These are phyloP conservation scores for Salpingoeca rosetta DNA, from an alignment of 78 protist species.

Conservation along the genomic window DNA sequence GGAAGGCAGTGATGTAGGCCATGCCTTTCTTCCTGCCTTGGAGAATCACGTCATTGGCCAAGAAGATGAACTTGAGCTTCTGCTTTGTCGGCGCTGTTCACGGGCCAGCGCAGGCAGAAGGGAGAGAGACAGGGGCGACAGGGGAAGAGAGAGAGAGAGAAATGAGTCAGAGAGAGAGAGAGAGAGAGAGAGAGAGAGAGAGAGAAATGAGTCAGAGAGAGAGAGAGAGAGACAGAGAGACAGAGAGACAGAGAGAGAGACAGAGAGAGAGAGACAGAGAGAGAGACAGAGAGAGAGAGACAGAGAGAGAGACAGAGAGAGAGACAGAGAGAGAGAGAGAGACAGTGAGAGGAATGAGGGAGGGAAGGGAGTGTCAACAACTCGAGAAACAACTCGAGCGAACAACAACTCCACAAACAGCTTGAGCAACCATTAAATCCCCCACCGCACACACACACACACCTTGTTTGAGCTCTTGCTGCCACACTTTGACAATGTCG, in stretches of 20 bases:
- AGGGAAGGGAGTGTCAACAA: not conserved
- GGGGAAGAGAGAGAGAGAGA: too few relatives aligned
- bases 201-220: not conserved
- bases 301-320: not conserved
- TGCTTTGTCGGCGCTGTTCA: not conserved
- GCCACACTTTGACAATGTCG: too few relatives aligned
- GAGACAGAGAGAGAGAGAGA: not conserved
- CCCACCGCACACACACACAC: too few relatives aligned
- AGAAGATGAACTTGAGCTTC: not conserved
- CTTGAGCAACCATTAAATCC: too few relatives aligned
- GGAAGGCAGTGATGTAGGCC: too few relatives aligned
- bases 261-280: conserved; percentile 20
- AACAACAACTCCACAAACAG: too few relatives aligned
- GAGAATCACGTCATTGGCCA: not conserved
- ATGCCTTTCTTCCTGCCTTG: too few relatives aligned
- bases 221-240: not conserved
- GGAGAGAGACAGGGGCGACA: too few relatives aligned
- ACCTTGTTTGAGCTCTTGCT: too few relatives aligned
- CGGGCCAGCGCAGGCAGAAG: not conserved
- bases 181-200: not conserved
- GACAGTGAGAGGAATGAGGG: not conserved
- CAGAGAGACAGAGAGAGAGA: not conserved
- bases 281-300: conserved; percentile 17
- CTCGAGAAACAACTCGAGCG: too few relatives aligned
- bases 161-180: not conserved